Base-by-base conservation (phyloP, 169 alveolate genomes). In the Babesia gibsoni region DNA sequence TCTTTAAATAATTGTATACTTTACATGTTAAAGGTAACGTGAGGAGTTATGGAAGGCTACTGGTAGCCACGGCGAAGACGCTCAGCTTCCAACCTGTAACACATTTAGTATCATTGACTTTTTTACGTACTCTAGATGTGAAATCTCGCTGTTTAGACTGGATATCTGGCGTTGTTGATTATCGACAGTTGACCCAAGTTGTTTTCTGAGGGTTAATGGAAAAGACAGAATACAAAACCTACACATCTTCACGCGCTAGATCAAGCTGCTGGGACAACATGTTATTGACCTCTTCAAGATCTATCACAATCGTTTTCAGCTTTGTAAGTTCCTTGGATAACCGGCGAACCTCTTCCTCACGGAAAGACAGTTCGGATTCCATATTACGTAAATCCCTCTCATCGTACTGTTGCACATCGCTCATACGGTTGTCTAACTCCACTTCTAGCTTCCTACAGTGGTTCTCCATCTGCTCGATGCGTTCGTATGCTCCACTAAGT, bases 391-490 rank as follows among this genome's bases (percentile, higher is more conserved):
- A 3, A 23, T 61, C 72, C 9, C 32, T 41, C 25, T 61, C 59
- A 46, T 61, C 58, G 33, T 20, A 10, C 27, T 45, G 46, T 5
- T 37, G 46, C 12, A 9, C 23, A 22, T 46, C 72, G 14, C 46
- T 5, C 8, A 22, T n/a, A 20, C 56, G 59, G n/a, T 4, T 20
- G 14, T 69, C 73, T 3, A 69, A 52, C 42, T 69, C 72, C 14
- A 49, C 49, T 33, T 69, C 72, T 12, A 57, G 33, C 35, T 69
- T 69, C n/a, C 81, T 59, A 45, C 81, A 69, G 50, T 57, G 70
- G 30, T 37, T 49, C 52, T 69, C 58, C n/a, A 56, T 1, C 3
- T 61, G 64, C 20, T 58, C 73, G n/a, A 69, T 25, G 23, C 63
- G 48, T 41, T 25, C 30, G 50, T 54, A 46, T 7, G 65, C 42